Evolutionary conservation across 2,329 filamentous ascomycete species (phyloP).

Genomic region (Colletotrichum destructivum): DNA sequence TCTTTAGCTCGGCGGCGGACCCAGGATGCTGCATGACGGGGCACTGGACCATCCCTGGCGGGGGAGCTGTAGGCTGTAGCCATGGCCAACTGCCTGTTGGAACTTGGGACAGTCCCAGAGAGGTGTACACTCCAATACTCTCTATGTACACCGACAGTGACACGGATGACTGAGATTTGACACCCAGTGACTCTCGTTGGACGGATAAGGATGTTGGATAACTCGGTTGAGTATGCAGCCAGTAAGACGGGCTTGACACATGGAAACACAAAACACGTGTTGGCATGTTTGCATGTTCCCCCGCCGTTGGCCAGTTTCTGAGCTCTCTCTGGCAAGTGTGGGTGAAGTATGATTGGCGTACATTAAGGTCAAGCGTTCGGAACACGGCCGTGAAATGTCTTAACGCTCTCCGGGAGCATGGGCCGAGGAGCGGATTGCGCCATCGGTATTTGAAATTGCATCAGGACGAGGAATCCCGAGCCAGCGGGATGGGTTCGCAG

Average conservation of each 20-base stretch:
- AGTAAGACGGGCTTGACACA: background rate
- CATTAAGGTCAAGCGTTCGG: background rate
- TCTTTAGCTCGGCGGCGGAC: background rate
- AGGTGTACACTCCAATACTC: too few species aligned
- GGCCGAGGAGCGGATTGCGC: slow-evolving; percentile 20
- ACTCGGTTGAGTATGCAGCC: background rate
- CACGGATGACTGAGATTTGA: too few species aligned
- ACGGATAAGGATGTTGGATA: background rate
- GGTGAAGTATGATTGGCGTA: background rate
- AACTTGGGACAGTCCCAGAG: too few species aligned
- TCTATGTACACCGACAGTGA: too few species aligned
- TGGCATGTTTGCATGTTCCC: background rate
- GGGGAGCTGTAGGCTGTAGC: background rate
- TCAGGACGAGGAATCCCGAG: slow-evolving; percentile 10
- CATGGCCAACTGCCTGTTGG: background rate
- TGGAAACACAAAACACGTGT: background rate
- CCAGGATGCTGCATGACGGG: slow-evolving; percentile 24
- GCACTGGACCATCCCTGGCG: slow-evolving; percentile 7
- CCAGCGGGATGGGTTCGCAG: background rate
- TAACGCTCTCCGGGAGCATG: background rate
- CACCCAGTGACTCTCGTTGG: too few species aligned
- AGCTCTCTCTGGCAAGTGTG: background rate
- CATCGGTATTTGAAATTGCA: slow-evolving; percentile 36
- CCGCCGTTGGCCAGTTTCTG: too few species aligned
- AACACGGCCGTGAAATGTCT: slow-evolving; percentile 3